phyloP scores from a whole-genome alignment of 306 rosid genomes.

The Lathyrus tuberosus region DNA sequence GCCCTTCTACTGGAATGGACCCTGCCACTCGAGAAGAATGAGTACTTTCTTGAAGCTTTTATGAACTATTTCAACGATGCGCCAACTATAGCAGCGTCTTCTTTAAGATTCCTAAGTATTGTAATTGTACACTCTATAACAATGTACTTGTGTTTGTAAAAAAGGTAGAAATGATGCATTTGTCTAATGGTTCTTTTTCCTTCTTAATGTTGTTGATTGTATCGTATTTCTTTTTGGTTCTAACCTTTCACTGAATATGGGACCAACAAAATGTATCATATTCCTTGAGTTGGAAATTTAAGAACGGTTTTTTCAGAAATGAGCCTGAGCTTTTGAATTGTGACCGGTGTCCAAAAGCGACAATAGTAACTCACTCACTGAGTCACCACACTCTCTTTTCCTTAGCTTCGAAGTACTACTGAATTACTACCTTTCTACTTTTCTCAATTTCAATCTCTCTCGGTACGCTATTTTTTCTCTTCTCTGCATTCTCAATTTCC shows the following conservation, averaged over 20 bases:
- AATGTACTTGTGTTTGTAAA: not conserved
- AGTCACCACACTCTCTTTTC: no score
- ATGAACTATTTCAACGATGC: not conserved
- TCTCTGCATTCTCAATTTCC: no score
- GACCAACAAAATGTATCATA: not conserved
- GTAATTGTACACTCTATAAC: constrained; percentile 9
- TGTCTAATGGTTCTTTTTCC: constrained; percentile 1
- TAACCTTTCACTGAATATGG: not conserved
- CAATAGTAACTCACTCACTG: no score
- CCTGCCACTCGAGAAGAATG: constrained; percentile 94
- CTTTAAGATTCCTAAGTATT: constrained; percentile 1
- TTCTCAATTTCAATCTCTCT: no score
- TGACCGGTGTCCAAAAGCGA: no score
- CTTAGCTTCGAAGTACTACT: no score
- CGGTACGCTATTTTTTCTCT: no score
- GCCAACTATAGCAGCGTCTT: constrained; percentile 5
- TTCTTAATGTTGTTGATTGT: not conserved
- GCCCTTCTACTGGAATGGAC: constrained; percentile 81
- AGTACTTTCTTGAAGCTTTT: constrained; percentile 26
- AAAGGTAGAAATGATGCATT: not conserved
- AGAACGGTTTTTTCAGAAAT: not conserved
- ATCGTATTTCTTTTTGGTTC: not conserved
- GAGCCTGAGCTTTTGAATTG: no score
- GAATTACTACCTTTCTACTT: no score
- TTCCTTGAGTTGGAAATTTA: not conserved